Evolutionary conservation across 1,139 yeast species (phyloP).

Genomic region (Geotrichum carabidarum): DNA sequence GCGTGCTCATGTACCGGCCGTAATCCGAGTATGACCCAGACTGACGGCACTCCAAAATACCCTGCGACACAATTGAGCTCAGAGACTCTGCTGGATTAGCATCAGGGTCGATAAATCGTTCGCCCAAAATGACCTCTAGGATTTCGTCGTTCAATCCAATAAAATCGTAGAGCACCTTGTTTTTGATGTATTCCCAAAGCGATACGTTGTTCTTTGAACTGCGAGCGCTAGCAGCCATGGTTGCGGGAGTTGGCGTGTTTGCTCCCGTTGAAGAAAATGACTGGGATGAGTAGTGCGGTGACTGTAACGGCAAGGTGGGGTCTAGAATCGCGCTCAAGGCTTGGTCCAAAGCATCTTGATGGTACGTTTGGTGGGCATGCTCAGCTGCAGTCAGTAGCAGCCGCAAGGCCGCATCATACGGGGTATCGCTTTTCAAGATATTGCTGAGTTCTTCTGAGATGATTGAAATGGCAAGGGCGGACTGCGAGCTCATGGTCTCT

Average conservation of each 20-base stretch:
- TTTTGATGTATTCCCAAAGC: conserved; percentile 23
- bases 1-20: conserved; percentile 10
- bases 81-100: background rate
- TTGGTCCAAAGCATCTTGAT: conserved; percentile 13
- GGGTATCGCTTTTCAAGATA: conserved; percentile 1
- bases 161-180: conserved; percentile 26
- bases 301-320: conserved; percentile 2
- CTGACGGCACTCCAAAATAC: conserved; percentile 1
- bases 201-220: background rate
- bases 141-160: conserved; percentile 35
- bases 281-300: background rate
- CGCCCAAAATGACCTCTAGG: conserved; percentile 33
- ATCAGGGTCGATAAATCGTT: conserved; percentile 24
- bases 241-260: conserved; percentile 8
- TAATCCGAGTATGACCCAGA: conserved; percentile 12
- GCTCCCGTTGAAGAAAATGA: conserved; percentile 1
- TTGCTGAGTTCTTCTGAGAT: conserved; percentile 5
- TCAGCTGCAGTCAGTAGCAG: conserved; percentile 14
- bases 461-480: conserved; percentile 5
- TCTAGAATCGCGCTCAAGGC: conserved; percentile 14
- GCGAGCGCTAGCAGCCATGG: background rate
- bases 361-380: conserved; percentile 13
- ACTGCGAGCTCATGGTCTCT: background rate
- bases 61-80: background rate
- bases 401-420: conserved; percentile 13